Percentiles rank a stretch among this genome's conserved stretches.
These are phyloP conservation scores for Colletotrichum sp. DNA, from an alignment of 2,329 filamentous ascomycete species.

Conservation along the genomic window DNA sequence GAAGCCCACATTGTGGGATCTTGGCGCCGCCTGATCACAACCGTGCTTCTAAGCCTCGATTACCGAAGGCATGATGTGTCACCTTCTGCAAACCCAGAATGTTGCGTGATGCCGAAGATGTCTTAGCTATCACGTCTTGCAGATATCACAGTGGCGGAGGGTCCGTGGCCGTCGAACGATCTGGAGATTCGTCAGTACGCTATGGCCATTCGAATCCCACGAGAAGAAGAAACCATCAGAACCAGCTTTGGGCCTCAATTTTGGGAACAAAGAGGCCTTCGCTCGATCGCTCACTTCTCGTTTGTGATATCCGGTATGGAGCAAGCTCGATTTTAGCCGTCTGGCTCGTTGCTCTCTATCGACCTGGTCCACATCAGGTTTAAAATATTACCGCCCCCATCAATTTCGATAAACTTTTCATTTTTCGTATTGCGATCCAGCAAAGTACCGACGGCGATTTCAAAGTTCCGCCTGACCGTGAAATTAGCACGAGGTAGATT, in stretches of 20 bases:
- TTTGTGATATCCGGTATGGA: neutral
- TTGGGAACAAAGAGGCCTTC: neutral
- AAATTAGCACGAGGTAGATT: neutral
- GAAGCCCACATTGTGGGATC: neutral
- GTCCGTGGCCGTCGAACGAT: neutral
- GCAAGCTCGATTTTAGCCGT: neutral
- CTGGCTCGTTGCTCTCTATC: neutral
- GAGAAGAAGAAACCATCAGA: constrained; percentile 2
- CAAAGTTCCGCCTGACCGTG: neutral
- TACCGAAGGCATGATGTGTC: neutral
- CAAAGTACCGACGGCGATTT: neutral
- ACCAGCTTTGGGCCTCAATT: neutral
- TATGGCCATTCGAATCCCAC: neutral
- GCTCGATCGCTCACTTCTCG: neutral
- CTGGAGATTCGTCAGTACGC: neutral
- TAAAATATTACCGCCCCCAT: neutral
- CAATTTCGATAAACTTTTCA: neutral
- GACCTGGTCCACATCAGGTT: neutral
- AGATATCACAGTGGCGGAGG: neutral
- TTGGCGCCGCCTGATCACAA: neutral
- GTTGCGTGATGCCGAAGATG: neutral
- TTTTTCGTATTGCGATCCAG: neutral
- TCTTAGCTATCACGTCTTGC: neutral
- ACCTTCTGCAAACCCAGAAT: neutral
- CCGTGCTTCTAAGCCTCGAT: neutral